A percentile compares a stretch with the other conserved stretches of the same genome.
Conservation (phyloP, 2,329 filamentous ascomycete genomes). For the Spiromastix sp. region DNA sequence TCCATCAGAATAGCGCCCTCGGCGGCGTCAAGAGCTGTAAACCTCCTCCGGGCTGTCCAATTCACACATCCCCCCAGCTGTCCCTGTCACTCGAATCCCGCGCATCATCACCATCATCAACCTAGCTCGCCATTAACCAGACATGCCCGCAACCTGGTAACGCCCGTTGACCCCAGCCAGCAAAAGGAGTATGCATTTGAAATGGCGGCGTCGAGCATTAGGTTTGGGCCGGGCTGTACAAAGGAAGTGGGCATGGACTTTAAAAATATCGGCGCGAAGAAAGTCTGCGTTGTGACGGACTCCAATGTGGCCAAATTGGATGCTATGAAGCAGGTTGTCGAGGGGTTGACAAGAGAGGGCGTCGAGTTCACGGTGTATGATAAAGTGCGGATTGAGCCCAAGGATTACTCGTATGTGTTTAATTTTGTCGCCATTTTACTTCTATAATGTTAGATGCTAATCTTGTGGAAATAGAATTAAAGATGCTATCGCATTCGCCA, state of each 20-base stretch:
- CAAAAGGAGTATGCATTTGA: conserved; percentile 98
- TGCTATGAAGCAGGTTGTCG: conserved; percentile 80
- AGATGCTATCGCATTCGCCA: conserved; percentile 79
- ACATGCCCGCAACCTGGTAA: conserved; percentile 58
- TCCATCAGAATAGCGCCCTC: conserved; percentile 36
- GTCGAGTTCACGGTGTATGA: conserved; percentile 74
- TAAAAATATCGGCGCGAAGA: conserved; percentile 76
- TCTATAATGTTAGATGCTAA: background rate
- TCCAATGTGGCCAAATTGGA: conserved; percentile 67
- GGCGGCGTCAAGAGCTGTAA: conserved; percentile 38
- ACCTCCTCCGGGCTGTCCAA: conserved; percentile 77
- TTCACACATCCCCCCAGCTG: conserved; percentile 79
- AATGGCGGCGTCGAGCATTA: conserved; percentile 91
- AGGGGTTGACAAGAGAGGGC: conserved; percentile 67
- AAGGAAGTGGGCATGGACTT: conserved; percentile 98
- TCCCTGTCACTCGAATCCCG: conserved; percentile 86
- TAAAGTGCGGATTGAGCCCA: conserved; percentile 76
- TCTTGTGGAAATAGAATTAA: conserved; percentile 51
- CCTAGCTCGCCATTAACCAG: conserved; percentile 20
- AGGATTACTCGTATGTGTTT: conserved; percentile 74
- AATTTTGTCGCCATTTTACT: background rate
- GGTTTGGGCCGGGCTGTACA: conserved; percentile 86
- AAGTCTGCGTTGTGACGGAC: conserved; percentile 89
- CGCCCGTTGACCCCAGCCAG: conserved; percentile 58
- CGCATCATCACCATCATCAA: conserved; percentile 52